phyloP scores from a whole-genome alignment of 2,329 filamentous ascomycete genomes.

The Pseudopithomyces chartarum region DNA sequence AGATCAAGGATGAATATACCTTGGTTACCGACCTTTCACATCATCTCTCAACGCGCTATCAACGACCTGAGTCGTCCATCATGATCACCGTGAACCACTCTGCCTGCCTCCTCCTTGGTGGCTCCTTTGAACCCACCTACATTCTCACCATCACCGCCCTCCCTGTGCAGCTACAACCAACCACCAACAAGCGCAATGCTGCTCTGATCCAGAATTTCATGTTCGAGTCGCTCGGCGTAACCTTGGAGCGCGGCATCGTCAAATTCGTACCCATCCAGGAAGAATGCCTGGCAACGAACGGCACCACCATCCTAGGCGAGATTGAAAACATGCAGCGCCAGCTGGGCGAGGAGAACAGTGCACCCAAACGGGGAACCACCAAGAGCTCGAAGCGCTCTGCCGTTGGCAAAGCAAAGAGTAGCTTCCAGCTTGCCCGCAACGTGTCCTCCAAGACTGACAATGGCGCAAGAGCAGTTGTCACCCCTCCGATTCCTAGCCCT shows the following conservation, averaged over 20 bases:
- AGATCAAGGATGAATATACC: slow-evolving; percentile 77
- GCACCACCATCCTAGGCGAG: slow-evolving; percentile 71
- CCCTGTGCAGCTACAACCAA: slow-evolving; percentile 69
- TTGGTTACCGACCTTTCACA: slow-evolving; percentile 76
- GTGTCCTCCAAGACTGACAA: slow-evolving; percentile 38
- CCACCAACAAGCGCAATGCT: slow-evolving; percentile 81
- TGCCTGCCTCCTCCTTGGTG: slow-evolving; percentile 74
- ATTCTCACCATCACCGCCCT: slow-evolving; percentile 75
- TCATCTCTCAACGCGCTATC: slow-evolving; percentile 75
- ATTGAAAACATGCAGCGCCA: slow-evolving; percentile 63
- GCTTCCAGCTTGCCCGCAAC: slow-evolving; percentile 41
- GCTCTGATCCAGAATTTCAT: slow-evolving; percentile 78
- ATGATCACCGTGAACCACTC: slow-evolving; percentile 78
- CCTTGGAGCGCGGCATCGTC: slow-evolving; percentile 70
- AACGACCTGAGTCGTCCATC: slow-evolving; percentile 73
- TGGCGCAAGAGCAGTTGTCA: slow-evolving; percentile 29
- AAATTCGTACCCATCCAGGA: slow-evolving; percentile 73
- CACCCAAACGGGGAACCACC: slow-evolving; percentile 49
- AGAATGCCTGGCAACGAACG: slow-evolving; percentile 72
- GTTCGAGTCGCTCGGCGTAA: slow-evolving; percentile 70
- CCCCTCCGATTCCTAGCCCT: slow-evolving; percentile 40
- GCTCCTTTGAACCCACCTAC: slow-evolving; percentile 79
- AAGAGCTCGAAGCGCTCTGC: slow-evolving; percentile 42
- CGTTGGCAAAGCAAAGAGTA: slow-evolving; percentile 44
- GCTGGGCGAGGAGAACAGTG: slow-evolving; percentile 48